phyloP scores from a whole-genome alignment of 148 eudicot genomes.

The Oxyria digyna region DNA sequence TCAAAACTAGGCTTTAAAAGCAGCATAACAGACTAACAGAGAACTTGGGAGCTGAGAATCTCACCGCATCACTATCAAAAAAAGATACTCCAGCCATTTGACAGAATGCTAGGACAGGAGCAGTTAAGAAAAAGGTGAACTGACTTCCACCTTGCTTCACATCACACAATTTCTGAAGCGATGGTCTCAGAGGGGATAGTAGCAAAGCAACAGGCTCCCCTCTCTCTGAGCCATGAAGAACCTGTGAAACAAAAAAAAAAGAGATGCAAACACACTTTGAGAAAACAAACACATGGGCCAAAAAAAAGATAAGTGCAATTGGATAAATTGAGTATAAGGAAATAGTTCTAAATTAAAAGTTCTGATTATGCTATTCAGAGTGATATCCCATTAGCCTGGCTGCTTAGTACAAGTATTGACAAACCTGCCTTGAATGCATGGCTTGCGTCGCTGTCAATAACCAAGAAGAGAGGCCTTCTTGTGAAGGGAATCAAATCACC shows the following conservation, averaged over 20 bases:
- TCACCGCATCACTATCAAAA: slow-evolving; percentile 43
- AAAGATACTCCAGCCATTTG: slow-evolving; percentile 57
- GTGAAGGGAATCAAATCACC: slow-evolving; percentile 94
- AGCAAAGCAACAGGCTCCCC: slow-evolving; percentile 69
- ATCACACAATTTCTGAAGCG: slow-evolving; percentile 43
- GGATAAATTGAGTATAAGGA: not conserved
- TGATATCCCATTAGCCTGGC: not conserved
- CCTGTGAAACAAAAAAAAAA: slow-evolving; percentile 31
- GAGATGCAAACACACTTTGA: not conserved
- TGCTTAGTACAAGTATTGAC: slow-evolving; percentile 36
- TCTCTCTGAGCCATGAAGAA: slow-evolving; percentile 86
- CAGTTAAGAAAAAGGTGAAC: slow-evolving; percentile 80
- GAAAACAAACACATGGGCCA: not conserved
- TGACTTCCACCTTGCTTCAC: slow-evolving; percentile 58
- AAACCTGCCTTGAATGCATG: slow-evolving; percentile 99
- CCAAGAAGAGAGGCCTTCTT: slow-evolving; percentile 70
- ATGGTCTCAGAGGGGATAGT: slow-evolving; percentile 69
- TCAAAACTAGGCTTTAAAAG: not conserved
- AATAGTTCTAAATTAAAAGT: not conserved
- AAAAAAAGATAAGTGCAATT: not conserved
- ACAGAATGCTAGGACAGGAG: slow-evolving; percentile 88
- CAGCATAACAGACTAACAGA: not conserved
- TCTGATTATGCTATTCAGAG: not conserved
- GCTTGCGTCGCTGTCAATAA: slow-evolving; percentile 95
- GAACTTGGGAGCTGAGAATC: slow-evolving; percentile 11